Base-by-base conservation (phyloP, 805 yeast genomes). In the Kluyveromyces starmeri region DNA sequence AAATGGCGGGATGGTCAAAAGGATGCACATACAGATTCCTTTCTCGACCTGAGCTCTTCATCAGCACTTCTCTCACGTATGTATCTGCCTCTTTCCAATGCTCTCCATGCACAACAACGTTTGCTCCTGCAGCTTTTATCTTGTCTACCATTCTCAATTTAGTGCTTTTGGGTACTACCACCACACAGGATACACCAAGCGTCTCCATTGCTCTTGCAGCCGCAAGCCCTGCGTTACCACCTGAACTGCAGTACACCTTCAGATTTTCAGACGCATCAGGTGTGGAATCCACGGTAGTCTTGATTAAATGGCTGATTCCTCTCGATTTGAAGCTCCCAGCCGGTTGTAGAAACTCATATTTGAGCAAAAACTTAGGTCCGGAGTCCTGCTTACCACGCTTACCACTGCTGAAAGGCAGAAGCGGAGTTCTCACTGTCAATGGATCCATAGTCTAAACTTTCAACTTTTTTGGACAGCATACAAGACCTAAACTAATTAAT, bases 291-390 rank as follows among this genome's bases (percentile, higher is more conserved):
- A 47, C 46, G 3, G 61, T 45, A 2, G 59, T 51, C 10, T 43
- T 41, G 15, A 72, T 60, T 27, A 68, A 56, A 37, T 67, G 44
- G 3, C 77, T 74, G 19, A 73, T 58, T 0, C 78, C 78, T 44
- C 77, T 55, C 4, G 70, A 53, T 48, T 73, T 72, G 58, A 72
- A 73, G 38, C 74, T 67, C 1, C 76, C 75, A 3, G 73, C 62
- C 2, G 77, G 77, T 41, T 73, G 78, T 24, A 64, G 58, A 28
- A 46, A 55, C 43, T 73, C 78, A 37, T 63, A 62, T 41, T 73
- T 73, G 35, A 72, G 51, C 16, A 61, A 54, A 0, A 71, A 53
- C 9, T 63, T 54, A 2, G 48, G 48, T 4, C 33, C 34, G 3
- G 17, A 18, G 4, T 6, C 13, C 4, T 8, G 10, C n/a, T 11